Base-by-base conservation (phyloP, 1,284 basidiomycete species). In the Pseudozyma hubeiensis region DNA sequence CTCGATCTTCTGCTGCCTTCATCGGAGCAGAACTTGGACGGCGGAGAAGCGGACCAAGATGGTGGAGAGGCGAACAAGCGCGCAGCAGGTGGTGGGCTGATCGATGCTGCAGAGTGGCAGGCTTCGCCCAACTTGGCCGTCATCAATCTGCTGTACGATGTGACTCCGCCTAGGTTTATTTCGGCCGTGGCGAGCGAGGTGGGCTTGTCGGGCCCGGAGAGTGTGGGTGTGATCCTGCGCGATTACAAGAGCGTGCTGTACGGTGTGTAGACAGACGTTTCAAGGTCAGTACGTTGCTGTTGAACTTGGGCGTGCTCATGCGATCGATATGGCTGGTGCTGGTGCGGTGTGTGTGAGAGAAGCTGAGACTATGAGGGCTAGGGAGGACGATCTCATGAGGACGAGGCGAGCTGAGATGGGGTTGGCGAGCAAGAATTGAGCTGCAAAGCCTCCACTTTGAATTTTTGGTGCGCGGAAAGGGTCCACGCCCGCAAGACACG, bases 231-330 rank as follows among this genome's bases (percentile, higher is more conserved):
- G 19, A 81, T 84, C 44, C 56, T 84, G 58, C 67, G 82, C 8
- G 82, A 84, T 62, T 84, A 82, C 52, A 84, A 84, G 77, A 83
- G 81, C 53, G 78, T 82, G 7, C 50, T 81, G 44, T 81, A 79
- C 46, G 79, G 79, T 45, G 76, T 75, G 2, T 81, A 65, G 64
- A 4, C 4, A 0, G n/a, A 33, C 6, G 17, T 7, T 50, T 13
- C 35, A 24, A 33, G 40, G 35, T 8, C 24, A 44, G 46, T 47
- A 6, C 4, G 24, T 24, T 24, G 24, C 24, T 24, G 24, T 24
- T 24, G 24, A 24, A 24, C 24, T 24, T 24, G 24, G 24, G 24
- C 4, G 24, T 24, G 24, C 14, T 14, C 14, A 14, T 54, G 43
- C 17, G n/a, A 16, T 39, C 44, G 51, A 17, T 9, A 45, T 31